phyloP scores from a whole-genome alignment of 2,329 filamentous ascomycete species.

The Colletotrichum chlorophyti region DNA sequence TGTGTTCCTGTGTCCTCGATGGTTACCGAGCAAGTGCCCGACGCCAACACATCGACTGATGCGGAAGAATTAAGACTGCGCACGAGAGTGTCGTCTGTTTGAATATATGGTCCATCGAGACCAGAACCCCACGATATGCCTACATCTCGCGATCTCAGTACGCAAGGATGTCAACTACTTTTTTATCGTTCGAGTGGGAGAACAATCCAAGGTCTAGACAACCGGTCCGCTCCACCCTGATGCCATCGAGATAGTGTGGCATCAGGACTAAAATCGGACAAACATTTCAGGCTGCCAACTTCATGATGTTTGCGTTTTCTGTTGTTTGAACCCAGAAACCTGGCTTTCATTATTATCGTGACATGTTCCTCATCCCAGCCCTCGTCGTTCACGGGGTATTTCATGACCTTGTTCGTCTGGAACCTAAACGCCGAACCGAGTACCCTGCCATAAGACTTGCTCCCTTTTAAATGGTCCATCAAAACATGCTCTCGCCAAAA shows the following conservation, averaged over 20 bases:
- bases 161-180: constrained; percentile 65
- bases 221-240: constrained; percentile 72
- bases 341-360: background rate
- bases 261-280: constrained; percentile 70
- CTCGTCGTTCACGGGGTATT: no score
- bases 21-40: background rate
- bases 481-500: constrained; percentile 40
- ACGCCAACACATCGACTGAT: background rate
- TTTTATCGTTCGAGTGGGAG: constrained; percentile 65
- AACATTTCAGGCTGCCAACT: constrained; percentile 50
- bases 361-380: background rate
- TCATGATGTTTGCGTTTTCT: no score
- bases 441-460: no score
- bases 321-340: no score
- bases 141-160: constrained; percentile 66
- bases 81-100: background rate
- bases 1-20: no score
- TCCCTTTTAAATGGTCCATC: background rate
- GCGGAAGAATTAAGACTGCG: background rate
- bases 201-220: constrained; percentile 71
- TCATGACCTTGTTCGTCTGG: background rate
- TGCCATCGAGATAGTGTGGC: constrained; percentile 62
- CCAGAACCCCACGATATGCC: constrained; percentile 63
- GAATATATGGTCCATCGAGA: background rate
- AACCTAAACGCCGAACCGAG: no score